Conservation (phyloP, 202 grass and related monocot genomes). For the Cymbopogon flexuosus region DNA sequence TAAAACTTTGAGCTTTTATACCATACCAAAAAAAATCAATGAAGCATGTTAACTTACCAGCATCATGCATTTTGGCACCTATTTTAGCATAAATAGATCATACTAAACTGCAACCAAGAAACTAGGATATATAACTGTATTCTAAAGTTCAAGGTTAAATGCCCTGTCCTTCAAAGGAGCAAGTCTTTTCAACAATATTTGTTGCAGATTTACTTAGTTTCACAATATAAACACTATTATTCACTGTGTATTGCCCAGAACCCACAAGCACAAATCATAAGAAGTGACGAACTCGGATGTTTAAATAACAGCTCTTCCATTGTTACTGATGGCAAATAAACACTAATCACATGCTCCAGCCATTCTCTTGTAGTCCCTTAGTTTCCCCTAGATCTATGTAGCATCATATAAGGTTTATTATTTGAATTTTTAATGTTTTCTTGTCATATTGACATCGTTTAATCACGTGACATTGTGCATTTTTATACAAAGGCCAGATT, state of each 20-base stretch:
- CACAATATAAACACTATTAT: not conserved
- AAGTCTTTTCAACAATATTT: not conserved
- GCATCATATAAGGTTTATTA: not conserved
- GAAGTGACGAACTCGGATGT: not conserved
- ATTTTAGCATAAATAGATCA: constrained; percentile 10
- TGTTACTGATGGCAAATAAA: not conserved
- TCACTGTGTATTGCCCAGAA: not conserved
- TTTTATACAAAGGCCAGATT: not conserved
- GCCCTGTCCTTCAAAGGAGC: not conserved
- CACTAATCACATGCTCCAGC: not conserved
- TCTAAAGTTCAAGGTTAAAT: not conserved
- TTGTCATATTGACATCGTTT: not conserved
- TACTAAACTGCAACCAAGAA: not conserved
- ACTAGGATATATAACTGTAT: constrained; percentile 5
- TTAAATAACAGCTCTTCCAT: not conserved
- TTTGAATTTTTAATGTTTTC: not conserved
- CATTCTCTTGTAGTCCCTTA: not conserved
- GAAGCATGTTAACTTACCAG: not conserved
- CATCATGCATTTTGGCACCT: not conserved
- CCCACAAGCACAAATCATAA: not conserved
- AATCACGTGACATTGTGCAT: not conserved
- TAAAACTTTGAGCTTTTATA: not conserved
- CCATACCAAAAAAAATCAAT: not conserved
- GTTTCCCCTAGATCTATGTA: not conserved
- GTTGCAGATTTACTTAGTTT: not conserved